A percentile compares a stretch with the other conserved stretches of the same genome.
Evolutionary conservation across 176 grass and related monocot genomes (phyloP).

Genomic region (Typha latifolia): DNA sequence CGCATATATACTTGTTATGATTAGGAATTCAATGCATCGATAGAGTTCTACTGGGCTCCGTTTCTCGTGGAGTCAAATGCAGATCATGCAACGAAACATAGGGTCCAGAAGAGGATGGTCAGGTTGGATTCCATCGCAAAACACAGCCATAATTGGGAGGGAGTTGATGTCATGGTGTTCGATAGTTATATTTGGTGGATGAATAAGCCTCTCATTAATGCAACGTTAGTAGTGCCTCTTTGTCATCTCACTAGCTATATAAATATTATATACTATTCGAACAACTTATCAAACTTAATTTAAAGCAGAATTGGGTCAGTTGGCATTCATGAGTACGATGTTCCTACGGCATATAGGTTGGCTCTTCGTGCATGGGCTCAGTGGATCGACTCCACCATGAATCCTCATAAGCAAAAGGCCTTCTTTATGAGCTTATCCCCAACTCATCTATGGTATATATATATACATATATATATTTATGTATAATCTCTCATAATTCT

Average conservation of each 20-base stretch:
- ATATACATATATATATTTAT: too few relatives aligned
- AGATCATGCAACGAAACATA: conserved; percentile 47
- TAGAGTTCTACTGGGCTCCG: conserved; percentile 87
- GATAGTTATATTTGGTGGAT: conserved; percentile 48
- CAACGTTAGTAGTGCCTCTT: conserved; percentile 8
- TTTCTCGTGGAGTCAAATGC: conserved; percentile 76
- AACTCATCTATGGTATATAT: conserved; percentile 12
- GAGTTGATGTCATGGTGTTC: conserved; percentile 33
- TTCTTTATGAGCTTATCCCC: conserved; percentile 17
- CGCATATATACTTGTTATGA: too few relatives aligned
- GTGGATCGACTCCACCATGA: not conserved
- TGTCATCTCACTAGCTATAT: not conserved
- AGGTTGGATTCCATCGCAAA: conserved; percentile 28
- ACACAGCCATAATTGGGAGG: conserved; percentile 24
- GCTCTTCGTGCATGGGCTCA: too few relatives aligned
- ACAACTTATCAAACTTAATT: too few relatives aligned
- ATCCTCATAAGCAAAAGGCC: not conserved
- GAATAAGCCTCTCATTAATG: conserved; percentile 14
- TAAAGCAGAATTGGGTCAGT: too few relatives aligned
- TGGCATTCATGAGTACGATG: too few relatives aligned
- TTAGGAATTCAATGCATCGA: conserved; percentile 68
- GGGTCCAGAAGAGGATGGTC: conserved; percentile 27
- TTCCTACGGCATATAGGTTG: too few relatives aligned
- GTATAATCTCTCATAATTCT: not conserved
- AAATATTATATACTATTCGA: too few relatives aligned